These are phyloP conservation scores for Microdochium nivale DNA, from an alignment of 2,329 filamentous ascomycete species.

Conservation along the genomic window DNA sequence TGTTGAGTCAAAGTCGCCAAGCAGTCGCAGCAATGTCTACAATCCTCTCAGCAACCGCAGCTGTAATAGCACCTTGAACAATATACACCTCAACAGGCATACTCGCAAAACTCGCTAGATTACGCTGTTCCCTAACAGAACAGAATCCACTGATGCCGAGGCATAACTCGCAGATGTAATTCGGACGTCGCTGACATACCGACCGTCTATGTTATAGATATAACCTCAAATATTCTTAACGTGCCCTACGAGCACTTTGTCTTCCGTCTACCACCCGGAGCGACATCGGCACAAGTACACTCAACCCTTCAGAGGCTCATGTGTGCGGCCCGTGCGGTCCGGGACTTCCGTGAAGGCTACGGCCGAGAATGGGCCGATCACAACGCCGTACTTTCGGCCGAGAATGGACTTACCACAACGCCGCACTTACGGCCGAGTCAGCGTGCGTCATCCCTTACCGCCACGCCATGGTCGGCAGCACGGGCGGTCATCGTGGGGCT, in stretches of 20 bases:
- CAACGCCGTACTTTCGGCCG: constrained; percentile 24
- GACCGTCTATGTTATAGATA: too few species aligned
- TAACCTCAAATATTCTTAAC: constrained; percentile 4
- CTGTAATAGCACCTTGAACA: too few species aligned
- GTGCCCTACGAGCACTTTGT: constrained; percentile 13
- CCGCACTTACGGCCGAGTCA: constrained; percentile 20
- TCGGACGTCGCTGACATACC: too few species aligned
- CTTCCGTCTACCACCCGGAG: constrained; percentile 3
- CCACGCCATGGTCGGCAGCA: constrained; percentile 13
- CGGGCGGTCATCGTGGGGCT: constrained; percentile 25
- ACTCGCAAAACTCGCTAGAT: too few species aligned
- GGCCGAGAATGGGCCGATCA: constrained; percentile 13
- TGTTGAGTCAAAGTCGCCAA: too few species aligned
- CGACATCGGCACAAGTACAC: constrained; percentile 5
- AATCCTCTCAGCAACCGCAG: too few species aligned
- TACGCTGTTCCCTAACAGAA: constrained; percentile 17
- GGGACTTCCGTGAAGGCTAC: too few species aligned
- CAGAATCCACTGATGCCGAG: neutral
- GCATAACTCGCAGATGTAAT: neutral
- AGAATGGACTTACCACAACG: too few species aligned
- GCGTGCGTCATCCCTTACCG: constrained; percentile 23
- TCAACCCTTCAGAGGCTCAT: constrained; percentile 7
- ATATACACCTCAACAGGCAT: too few species aligned
- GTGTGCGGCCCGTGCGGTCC: constrained; percentile 3
- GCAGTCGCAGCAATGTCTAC: too few species aligned